phyloP scores from a whole-genome alignment of 2,329 filamentous ascomycete genomes.

The Phoma sp. region DNA sequence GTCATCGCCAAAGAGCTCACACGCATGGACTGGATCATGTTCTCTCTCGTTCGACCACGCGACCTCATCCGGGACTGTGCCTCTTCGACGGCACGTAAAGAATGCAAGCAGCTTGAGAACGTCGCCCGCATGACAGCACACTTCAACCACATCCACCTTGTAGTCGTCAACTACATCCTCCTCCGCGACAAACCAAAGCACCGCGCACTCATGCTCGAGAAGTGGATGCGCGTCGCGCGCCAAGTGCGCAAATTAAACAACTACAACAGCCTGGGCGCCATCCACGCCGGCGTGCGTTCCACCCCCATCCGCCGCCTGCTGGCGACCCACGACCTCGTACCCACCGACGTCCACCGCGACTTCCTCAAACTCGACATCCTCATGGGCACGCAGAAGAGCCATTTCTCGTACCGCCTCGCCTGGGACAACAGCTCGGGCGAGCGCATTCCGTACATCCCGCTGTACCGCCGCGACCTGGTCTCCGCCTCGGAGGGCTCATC shows the following conservation, averaged over 20 bases:
- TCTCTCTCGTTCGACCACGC: constrained; percentile 89
- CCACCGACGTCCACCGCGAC: constrained; percentile 74
- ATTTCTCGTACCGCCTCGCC: constrained; percentile 93
- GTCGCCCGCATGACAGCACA: constrained; percentile 95
- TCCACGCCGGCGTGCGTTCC: constrained; percentile 90
- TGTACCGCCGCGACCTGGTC: constrained; percentile 87
- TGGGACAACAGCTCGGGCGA: constrained; percentile 95
- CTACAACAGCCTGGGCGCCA: constrained; percentile 93
- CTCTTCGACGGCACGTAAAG: constrained; percentile 73
- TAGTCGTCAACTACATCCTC: constrained; percentile 64
- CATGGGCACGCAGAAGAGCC: constrained; percentile 90
- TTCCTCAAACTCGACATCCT: constrained; percentile 88
- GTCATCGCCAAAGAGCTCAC: constrained; percentile 90
- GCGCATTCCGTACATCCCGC: constrained; percentile 89
- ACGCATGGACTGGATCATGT: constrained; percentile 97
- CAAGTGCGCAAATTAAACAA: constrained; percentile 92
- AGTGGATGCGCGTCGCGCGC: constrained; percentile 87
- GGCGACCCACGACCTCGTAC: constrained; percentile 78
- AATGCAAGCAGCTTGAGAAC: constrained; percentile 78
- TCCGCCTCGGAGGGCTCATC: constrained; percentile 90
- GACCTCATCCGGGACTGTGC: constrained; percentile 93
- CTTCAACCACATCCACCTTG: constrained; percentile 65
- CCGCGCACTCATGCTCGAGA: constrained; percentile 86
- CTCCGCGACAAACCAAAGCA: constrained; percentile 96
- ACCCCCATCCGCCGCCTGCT: constrained; percentile 82